A percentile compares a stretch with the other conserved stretches of the same genome.
Evolutionary conservation across 2,329 filamentous ascomycete genomes (phyloP).

Genomic region (Xylariomycetidae sp.): DNA sequence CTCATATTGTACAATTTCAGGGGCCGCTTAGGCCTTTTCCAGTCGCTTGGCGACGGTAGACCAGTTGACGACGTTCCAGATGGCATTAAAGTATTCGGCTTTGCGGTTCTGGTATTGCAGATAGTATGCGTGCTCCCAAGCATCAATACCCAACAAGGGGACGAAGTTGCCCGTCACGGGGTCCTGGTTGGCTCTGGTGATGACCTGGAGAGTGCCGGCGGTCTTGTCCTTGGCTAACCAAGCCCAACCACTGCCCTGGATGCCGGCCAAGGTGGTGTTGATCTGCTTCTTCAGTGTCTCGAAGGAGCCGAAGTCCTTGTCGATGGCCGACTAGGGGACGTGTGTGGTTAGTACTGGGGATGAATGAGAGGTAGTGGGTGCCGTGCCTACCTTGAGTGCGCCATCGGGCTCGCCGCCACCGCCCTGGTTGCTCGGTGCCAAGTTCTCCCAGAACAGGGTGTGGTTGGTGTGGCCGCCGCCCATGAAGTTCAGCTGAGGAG

Average conservation of each 20-base stretch:
- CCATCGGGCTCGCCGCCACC: constrained; percentile 47
- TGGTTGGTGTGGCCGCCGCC: constrained; percentile 65
- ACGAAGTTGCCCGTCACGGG: constrained; percentile 43
- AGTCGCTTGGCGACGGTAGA: constrained; percentile 25
- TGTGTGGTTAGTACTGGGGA: too few relatives aligned
- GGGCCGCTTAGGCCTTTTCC: constrained; percentile 25
- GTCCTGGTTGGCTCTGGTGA: constrained; percentile 63
- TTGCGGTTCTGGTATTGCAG: constrained; percentile 73
- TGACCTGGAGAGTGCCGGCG: constrained; percentile 49
- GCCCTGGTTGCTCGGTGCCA: constrained; percentile 39
- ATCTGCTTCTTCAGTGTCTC: constrained; percentile 49
- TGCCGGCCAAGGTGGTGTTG: constrained; percentile 47
- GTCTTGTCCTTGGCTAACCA: constrained; percentile 56
- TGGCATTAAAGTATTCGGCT: constrained; percentile 73
- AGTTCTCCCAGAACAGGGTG: constrained; percentile 66
- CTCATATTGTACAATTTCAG: too few relatives aligned
- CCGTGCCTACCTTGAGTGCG: constrained; percentile 31
- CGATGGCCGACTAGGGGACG: constrained; percentile 44
- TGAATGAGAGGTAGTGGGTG: too few relatives aligned
- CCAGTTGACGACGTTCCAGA: constrained; percentile 81
- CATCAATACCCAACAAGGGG: constrained; percentile 58
- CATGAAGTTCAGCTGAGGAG: constrained; percentile 56
- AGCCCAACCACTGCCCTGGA: constrained; percentile 65
- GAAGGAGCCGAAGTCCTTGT: constrained; percentile 52
- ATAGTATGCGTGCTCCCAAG: constrained; percentile 61